Evolutionary conservation across 1,284 basidiomycete species (phyloP), one percentile per base, ranked within the genome.

Genomic region (Clitocybe nebularis): DNA sequence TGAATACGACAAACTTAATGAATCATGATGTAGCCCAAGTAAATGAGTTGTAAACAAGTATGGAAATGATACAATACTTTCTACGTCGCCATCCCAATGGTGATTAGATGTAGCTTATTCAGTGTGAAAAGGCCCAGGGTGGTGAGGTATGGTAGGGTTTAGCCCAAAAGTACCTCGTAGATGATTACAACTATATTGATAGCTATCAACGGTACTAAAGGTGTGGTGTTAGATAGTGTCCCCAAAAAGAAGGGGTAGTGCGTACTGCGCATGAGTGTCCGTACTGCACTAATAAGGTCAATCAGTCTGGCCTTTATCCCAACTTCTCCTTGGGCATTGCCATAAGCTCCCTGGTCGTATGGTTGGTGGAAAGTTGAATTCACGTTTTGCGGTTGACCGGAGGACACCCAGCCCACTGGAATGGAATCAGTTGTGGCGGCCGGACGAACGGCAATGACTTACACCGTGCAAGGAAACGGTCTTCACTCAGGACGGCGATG

Each of bases 381-480:
- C 23, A 64, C 60, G 46, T 70, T 72, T 58, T 77, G 77, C 39
- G 75, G 68, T 49, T 76, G 74, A 22, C 79, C 70, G 5, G 88
- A 76, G n/a, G 89, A 86, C 32, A 65, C 53, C 93, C 93, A 97
- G 40, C 94, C 94, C 61, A 98, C 94, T 97, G 56, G 16, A 46
- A 44, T 44, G 47, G 44, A 33, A 39, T 45, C 22, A 45, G 39
- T 29, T 25, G 45, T 41, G 28, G 38, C 17, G 10, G 26, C 46
- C 43, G 35, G 46, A 25, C 3, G 25, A 36, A 23, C 33, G 24
- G 6, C 29, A 29, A 32, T 43, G 38, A 22, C 87, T 57, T 61
- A 97, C 95, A 93, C 62, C 87, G 74, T 16, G 92, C 89, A 35
- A 98, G 79, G 64, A 98, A 98, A 1, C 94, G 79, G 56, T 98